A percentile compares a stretch with the other conserved stretches of the same genome.
Evolutionary conservation across 2,329 filamentous ascomycete genomes (phyloP).

Genomic region (Plenodomus tracheiphilus): DNA sequence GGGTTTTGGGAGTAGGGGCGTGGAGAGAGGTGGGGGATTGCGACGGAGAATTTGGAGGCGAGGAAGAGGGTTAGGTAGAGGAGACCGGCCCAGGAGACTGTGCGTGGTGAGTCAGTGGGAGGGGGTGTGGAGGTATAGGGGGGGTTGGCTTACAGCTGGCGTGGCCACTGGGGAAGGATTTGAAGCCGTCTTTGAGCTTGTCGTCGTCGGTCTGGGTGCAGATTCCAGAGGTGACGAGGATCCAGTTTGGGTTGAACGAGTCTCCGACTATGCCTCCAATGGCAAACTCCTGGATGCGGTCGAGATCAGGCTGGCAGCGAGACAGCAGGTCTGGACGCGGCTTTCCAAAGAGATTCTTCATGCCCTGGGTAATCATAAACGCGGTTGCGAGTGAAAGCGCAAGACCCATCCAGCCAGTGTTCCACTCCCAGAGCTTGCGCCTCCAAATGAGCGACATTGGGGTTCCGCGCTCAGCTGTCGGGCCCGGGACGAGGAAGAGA

Average conservation of each 20-base stretch:
- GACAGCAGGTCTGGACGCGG: conserved; percentile 66
- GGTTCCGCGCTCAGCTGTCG: conserved; percentile 64
- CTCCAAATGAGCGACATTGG: conserved; percentile 70
- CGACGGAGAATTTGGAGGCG: conserved; percentile 77
- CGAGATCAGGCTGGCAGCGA: conserved; percentile 76
- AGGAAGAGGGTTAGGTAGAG: conserved; percentile 87
- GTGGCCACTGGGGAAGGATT: conserved; percentile 81
- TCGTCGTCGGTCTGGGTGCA: conserved; percentile 67
- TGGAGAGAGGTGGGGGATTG: conserved; percentile 68
- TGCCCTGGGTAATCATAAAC: conserved; percentile 80
- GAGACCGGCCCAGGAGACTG: conserved; percentile 74
- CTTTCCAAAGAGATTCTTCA: conserved; percentile 75
- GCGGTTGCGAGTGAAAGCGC: conserved; percentile 70
- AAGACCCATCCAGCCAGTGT: conserved; percentile 82
- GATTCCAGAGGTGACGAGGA: conserved; percentile 75
- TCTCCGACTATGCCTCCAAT: conserved; percentile 63
- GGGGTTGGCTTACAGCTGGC: conserved; percentile 61
- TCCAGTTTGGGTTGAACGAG: conserved; percentile 59
- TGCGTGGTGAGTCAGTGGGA: conserved; percentile 1
- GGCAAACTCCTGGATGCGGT: conserved; percentile 55
- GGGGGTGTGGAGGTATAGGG: background rate
- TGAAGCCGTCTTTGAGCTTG: conserved; percentile 77
- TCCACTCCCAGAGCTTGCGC: conserved; percentile 88
- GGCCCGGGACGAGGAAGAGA: conserved; percentile 71
- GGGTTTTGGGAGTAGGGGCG: conserved; percentile 54